Evolutionary conservation across 495 filamentous ascomycete genomes (phyloP), one percentile per base, ranked within the genome.

Genomic region (Aeminium ludgeri): DNA sequence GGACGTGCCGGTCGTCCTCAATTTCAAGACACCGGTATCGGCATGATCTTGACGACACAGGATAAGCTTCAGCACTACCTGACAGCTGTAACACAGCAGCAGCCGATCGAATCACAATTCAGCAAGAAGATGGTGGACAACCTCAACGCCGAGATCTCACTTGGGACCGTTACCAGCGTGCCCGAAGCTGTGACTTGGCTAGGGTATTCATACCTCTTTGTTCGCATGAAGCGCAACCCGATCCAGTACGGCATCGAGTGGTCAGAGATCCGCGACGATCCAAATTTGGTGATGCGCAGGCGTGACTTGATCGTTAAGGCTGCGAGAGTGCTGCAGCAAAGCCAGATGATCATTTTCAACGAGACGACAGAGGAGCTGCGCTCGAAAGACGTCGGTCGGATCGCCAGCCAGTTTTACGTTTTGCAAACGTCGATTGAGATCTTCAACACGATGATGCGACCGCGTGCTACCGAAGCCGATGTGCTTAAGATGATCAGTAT

Each of bases 311-410:
- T 91, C 41, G 82, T 92, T 38, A 73, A 87, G 45, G 91, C 89
- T 27, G 91, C 89, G 1, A 67, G 73, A 16, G 77, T 79, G 1
- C 65, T 99, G 25, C 84, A 89, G 48, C 69, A 85, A 51, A 91
- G 78, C 50, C 91, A 96, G 56, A 99, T 99, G 89, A 86, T 99
- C 49, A 91, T 96, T 31, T 96, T 87, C 65, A 91, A 95, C 52
- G 91, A 95, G 45, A 67, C 62, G 11, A 96, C 89, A 0, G 84
- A 93, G 56, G 85, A 87, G 48, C 71, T 99, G 10, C 74, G 78
- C 34, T 78, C 84, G 36, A 99, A 96, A 55, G 85, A 96, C 55
- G 75, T 95, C 13, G 89, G 89, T 20, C 76, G 89, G 15, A 99
- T 99, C 56, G 91, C 89, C 18, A 95, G 87, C 55, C 86, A 96